phyloP scores from a whole-genome alignment of 768 basidiomycete species.

The Mycena vitilis region DNA sequence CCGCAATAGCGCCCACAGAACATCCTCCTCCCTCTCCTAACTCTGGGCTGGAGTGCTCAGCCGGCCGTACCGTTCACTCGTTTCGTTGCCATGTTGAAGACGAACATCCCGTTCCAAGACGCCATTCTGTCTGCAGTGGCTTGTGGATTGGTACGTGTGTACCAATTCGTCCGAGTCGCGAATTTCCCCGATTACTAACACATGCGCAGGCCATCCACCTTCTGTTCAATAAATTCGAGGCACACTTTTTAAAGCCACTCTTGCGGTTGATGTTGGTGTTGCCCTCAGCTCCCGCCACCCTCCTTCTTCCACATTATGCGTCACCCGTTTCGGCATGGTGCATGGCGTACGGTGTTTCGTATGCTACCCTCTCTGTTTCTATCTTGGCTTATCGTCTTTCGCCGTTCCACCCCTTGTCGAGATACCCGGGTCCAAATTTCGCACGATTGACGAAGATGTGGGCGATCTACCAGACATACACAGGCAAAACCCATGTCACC shows the following conservation, averaged over 20 bases:
- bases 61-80: too few relatives aligned
- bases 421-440: not conserved
- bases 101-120: not conserved
- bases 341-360: conserved; percentile 1
- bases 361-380: not conserved
- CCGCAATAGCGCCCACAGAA: too few relatives aligned
- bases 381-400: conserved; percentile 6
- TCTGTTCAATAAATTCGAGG: conserved; percentile 14
- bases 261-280: not conserved
- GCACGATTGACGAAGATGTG: too few relatives aligned
- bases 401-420: conserved; percentile 13
- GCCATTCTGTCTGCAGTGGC: conserved; percentile 10
- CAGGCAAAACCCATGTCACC: not conserved
- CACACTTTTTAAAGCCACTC: not conserved
- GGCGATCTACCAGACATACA: too few relatives aligned
- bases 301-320: conserved; percentile 2
- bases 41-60: too few relatives aligned
- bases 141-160: conserved; percentile 12
- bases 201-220: conserved; percentile 6
- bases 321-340: not conserved
- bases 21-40: too few relatives aligned
- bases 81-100: too few relatives aligned
- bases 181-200: not conserved
- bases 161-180: not conserved
- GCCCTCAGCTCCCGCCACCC: not conserved